These are phyloP conservation scores for Phyllosticta paracitricarpa DNA, from an alignment of 2,329 filamentous ascomycete genomes.

Conservation along the genomic window DNA sequence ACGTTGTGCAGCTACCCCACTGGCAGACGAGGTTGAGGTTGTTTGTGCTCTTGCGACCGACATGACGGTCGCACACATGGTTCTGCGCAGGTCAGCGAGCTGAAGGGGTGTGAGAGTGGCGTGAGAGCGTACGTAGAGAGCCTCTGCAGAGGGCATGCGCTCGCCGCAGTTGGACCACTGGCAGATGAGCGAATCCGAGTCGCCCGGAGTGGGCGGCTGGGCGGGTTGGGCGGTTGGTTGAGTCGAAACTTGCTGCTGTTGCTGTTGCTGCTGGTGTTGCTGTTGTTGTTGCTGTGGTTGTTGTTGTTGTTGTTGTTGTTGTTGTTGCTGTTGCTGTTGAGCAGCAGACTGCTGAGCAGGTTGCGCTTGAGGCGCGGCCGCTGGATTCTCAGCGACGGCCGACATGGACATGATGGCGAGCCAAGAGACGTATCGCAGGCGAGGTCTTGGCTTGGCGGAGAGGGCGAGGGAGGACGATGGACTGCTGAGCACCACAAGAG, in stretches of 20 bases:
- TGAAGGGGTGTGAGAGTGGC: background rate
- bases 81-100: constrained; percentile 49
- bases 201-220: constrained; percentile 17
- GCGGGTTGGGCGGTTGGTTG: background rate
- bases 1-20: constrained; percentile 93
- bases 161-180: constrained; percentile 56
- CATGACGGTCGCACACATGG: constrained; percentile 95
- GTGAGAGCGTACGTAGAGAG: constrained; percentile 45
- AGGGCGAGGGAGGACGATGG: background rate
- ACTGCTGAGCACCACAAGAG: background rate
- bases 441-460: constrained; percentile 11
- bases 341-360: background rate
- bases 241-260: background rate
- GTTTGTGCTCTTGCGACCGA: constrained; percentile 97
- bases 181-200: constrained; percentile 41
- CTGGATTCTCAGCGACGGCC: constrained; percentile 8
- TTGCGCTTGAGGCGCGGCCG: background rate
- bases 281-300: background rate
- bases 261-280: background rate
- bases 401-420: constrained; percentile 2
- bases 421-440: background rate
- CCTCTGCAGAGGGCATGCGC: constrained; percentile 46
- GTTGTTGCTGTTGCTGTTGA: constrained; percentile 5
- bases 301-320: background rate
- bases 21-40: constrained; percentile 96